phyloP scores from a whole-genome alignment of 345 rosid species.

The Pelargonium nanum region DNA sequence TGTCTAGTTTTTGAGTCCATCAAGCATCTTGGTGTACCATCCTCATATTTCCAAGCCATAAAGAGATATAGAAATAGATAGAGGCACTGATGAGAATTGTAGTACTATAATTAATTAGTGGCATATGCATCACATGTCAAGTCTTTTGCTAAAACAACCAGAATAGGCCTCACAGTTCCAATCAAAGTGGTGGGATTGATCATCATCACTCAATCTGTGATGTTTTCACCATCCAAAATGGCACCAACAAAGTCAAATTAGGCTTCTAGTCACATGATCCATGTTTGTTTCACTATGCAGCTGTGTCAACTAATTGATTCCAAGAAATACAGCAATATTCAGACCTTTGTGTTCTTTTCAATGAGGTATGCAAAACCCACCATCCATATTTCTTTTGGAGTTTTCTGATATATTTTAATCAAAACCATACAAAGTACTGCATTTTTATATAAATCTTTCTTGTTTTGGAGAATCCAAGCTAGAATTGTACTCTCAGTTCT shows the following conservation, averaged over 20 bases:
- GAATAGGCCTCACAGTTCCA: no score
- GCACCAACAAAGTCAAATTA: background rate
- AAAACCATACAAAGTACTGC: background rate
- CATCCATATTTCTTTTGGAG: no score
- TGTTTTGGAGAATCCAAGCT: no score
- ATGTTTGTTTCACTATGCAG: background rate
- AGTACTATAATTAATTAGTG: background rate
- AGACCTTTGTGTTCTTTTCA: no score
- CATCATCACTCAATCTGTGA: background rate
- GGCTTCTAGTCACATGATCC: background rate
- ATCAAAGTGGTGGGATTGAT: background rate
- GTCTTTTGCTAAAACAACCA: background rate
- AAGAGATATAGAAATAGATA: background rate
- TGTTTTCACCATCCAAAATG: background rate
- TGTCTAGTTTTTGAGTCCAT: background rate
- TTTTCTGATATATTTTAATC: no score
- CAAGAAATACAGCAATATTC: no score
- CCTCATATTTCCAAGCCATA: background rate
- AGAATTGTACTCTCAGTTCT: background rate
- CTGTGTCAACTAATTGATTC: no score
- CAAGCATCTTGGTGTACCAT: background rate
- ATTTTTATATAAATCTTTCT: background rate
- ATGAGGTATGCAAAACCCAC: no score
- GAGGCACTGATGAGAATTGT: no score
- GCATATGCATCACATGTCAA: background rate